Evolutionary conservation across 805 yeast species (phyloP).

Genomic region (Phaffomyces antillensis): DNA sequence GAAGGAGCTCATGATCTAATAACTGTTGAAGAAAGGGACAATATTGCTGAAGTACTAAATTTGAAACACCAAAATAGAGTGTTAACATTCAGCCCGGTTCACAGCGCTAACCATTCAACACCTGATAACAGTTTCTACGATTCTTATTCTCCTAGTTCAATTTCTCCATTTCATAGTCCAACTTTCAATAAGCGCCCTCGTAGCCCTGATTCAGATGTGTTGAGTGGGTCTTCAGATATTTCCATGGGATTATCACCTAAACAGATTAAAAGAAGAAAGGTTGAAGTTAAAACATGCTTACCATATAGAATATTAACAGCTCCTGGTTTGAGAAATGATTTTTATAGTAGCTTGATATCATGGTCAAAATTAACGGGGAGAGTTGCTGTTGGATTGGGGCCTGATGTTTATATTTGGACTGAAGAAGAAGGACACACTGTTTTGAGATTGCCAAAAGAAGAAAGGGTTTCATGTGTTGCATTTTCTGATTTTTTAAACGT

Average conservation of each 20-base stretch:
- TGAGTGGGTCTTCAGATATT: not conserved
- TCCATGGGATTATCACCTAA: slow-evolving; percentile 7
- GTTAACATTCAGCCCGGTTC: slow-evolving; percentile 24
- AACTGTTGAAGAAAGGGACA: slow-evolving; percentile 25
- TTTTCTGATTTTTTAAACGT: slow-evolving; percentile 43
- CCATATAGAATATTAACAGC: slow-evolving; percentile 57
- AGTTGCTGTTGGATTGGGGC: slow-evolving; percentile 62
- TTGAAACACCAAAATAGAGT: slow-evolving; percentile 36
- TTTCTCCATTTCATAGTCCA: slow-evolving; percentile 1
- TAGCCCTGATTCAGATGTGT: no score
- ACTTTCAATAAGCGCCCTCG: not conserved
- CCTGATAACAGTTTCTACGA: slow-evolving; percentile 5
- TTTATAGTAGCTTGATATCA: slow-evolving; percentile 65
- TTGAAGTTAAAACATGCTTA: slow-evolving; percentile 27
- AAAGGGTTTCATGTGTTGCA: slow-evolving; percentile 48
- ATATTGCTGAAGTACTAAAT: slow-evolving; percentile 46
- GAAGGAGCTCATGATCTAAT: not conserved
- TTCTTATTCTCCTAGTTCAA: slow-evolving; percentile 1
- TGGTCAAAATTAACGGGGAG: slow-evolving; percentile 52
- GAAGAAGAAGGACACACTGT: slow-evolving; percentile 40
- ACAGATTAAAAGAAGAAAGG: slow-evolving; percentile 11
- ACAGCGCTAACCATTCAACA: slow-evolving; percentile 1
- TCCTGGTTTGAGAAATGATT: slow-evolving; percentile 68
- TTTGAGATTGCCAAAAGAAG: slow-evolving; percentile 32
- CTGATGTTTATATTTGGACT: slow-evolving; percentile 57